A percentile compares a stretch with the other conserved stretches of the same genome.
phyloP scores from a whole-genome alignment of 441 rosid genomes.

The Adansonia grandidieri region DNA sequence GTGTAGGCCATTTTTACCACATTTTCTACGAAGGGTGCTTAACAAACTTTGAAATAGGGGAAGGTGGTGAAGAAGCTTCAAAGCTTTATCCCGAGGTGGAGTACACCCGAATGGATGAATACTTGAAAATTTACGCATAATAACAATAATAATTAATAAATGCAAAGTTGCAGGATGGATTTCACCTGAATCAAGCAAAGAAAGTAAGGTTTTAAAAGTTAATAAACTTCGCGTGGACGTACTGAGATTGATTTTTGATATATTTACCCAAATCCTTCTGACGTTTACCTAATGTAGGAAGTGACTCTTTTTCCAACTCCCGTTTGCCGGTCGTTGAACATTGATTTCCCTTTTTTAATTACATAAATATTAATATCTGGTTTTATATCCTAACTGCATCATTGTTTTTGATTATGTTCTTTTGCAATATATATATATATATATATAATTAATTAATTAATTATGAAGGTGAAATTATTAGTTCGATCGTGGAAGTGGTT shows the following conservation, averaged over 20 bases:
- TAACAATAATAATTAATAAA: not conserved
- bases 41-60: conserved; percentile 65
- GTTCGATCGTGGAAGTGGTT: not conserved
- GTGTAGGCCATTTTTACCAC: conserved; percentile 76
- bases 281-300: not conserved
- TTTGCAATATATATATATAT: not conserved
- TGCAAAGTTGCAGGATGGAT: not conserved
- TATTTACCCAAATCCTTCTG: not conserved
- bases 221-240: not conserved
- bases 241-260: not conserved
- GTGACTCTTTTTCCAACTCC: not conserved
- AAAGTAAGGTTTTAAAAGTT: not conserved
- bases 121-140: conserved; percentile 46
- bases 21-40: conserved; percentile 79
- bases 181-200: not conserved
- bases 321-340: not conserved
- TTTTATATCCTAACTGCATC: not conserved
- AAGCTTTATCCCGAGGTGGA: conserved; percentile 71
- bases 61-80: conserved; percentile 72
- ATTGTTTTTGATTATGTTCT: not conserved
- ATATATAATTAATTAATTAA: not conserved
- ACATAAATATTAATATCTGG: not conserved
- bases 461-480: not conserved
- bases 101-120: conserved; percentile 67
- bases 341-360: not conserved